Conservation (phyloP, 129 eudicot genomes). For the Ambrosia artemisiifolia region DNA sequence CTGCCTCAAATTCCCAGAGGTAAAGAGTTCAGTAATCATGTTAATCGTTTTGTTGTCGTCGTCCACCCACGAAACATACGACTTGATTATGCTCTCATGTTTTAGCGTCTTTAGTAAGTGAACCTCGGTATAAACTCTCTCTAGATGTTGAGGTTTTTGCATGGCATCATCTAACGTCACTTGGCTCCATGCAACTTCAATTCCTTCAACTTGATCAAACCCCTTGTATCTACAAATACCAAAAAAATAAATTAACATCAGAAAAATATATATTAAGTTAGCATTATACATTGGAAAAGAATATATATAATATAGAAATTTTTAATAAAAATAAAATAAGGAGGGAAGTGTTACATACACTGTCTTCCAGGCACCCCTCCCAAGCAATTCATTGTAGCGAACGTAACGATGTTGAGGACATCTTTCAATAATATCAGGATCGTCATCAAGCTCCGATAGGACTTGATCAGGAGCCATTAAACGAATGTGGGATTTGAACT, state of each 20-base stretch:
- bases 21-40: slow-evolving; percentile 60
- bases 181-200: slow-evolving; percentile 58
- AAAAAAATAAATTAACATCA: neutral
- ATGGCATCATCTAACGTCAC: slow-evolving; percentile 32
- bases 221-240: slow-evolving; percentile 34
- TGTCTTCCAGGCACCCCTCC: slow-evolving; percentile 42
- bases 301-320: slow-evolving; percentile 10
- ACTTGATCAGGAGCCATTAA: no score
- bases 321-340: neutral
- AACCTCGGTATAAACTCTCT: slow-evolving; percentile 34
- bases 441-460: slow-evolving; percentile 3
- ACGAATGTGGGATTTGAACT: no score
- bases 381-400: slow-evolving; percentile 42
- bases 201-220: slow-evolving; percentile 52
- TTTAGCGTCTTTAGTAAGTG: slow-evolving; percentile 37
- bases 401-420: neutral
- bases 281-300: neutral
- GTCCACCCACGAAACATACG: slow-evolving; percentile 49
- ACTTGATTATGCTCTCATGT: slow-evolving; percentile 48
- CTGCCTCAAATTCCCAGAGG: slow-evolving; percentile 53
- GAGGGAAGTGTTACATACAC: slow-evolving; percentile 34
- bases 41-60: slow-evolving; percentile 37
- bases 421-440: slow-evolving; percentile 4
- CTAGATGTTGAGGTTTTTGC: slow-evolving; percentile 27
- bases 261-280: slow-evolving; percentile 4